These are phyloP conservation scores for Aspergillus diversus DNA, from an alignment of 495 filamentous ascomycete genomes.

Conservation along the genomic window DNA sequence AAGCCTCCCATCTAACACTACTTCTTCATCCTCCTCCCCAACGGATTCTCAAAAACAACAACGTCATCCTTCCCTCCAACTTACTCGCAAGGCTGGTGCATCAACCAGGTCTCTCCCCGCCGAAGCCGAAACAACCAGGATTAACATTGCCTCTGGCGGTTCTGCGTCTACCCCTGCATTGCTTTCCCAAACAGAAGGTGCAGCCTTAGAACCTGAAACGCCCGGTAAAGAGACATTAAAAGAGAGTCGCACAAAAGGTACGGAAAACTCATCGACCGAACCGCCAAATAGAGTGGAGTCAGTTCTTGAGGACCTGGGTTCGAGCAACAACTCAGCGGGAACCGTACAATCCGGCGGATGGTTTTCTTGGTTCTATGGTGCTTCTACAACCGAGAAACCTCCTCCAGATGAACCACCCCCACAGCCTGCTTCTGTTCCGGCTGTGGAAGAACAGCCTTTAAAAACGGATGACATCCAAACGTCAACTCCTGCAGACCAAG, in stretches of 20 bases:
- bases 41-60: slow-evolving; percentile 32
- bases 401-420: slow-evolving; percentile 25
- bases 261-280: slow-evolving; percentile 26
- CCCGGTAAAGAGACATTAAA: slow-evolving; percentile 30
- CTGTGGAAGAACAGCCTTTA: slow-evolving; percentile 18
- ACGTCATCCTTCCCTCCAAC: slow-evolving; percentile 43
- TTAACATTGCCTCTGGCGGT: slow-evolving; percentile 55
- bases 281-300: slow-evolving; percentile 17
- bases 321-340: slow-evolving; percentile 19
- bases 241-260: slow-evolving; percentile 19
- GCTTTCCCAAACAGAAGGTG: slow-evolving; percentile 30
- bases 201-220: slow-evolving; percentile 23
- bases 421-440: slow-evolving; percentile 8
- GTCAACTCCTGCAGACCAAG: slow-evolving; percentile 20
- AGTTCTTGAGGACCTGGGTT: slow-evolving; percentile 16
- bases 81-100: slow-evolving; percentile 43
- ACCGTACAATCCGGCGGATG: slow-evolving; percentile 53
- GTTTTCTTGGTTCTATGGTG: slow-evolving; percentile 60
- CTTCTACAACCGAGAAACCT: slow-evolving; percentile 24
- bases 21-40: slow-evolving; percentile 38
- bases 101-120: slow-evolving; percentile 54
- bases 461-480: slow-evolving; percentile 20
- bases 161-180: slow-evolving; percentile 39
- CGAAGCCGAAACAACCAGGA: slow-evolving; percentile 49
- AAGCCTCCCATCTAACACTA: slow-evolving; percentile 46